Conservation (phyloP, 768 basidiomycete species). For the Tylopilus subfusipes region DNA sequence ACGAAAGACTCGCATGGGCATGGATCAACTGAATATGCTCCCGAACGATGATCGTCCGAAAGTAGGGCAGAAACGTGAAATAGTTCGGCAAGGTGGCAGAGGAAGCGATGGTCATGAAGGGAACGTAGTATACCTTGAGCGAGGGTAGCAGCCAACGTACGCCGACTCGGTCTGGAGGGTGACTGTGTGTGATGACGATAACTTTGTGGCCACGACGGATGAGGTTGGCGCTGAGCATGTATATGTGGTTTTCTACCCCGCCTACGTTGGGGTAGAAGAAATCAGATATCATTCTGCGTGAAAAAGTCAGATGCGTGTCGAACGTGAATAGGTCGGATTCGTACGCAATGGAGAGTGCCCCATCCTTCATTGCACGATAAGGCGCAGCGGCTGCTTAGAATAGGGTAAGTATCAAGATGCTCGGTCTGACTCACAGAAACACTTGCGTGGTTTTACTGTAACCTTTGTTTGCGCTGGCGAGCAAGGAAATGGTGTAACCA, state of each 20-base stretch:
- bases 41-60: constrained; percentile 82
- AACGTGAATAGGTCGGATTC: background rate
- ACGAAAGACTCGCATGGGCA: constrained; percentile 86
- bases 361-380: constrained; percentile 24
- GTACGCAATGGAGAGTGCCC: constrained; percentile 29
- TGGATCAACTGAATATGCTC: constrained; percentile 88
- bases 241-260: constrained; percentile 96
- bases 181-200: constrained; percentile 91
- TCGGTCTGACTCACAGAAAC: background rate
- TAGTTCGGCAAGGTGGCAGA: constrained; percentile 95
- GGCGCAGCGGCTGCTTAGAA: background rate
- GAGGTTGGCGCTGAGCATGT: constrained; percentile 83
- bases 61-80: constrained; percentile 86
- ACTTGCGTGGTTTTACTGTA: background rate
- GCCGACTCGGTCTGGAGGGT: constrained; percentile 80
- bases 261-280: constrained; percentile 95
- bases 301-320: background rate
- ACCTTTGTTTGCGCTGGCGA: background rate
- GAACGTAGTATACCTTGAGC: constrained; percentile 93
- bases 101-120: constrained; percentile 83
- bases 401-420: no score
- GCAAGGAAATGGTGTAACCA: background rate
- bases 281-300: constrained; percentile 84
- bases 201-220: constrained; percentile 87
- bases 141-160: constrained; percentile 84